Evolutionary conservation across 805 yeast genomes (phyloP).

Genomic region (Metschnikowia vanudenii): DNA sequence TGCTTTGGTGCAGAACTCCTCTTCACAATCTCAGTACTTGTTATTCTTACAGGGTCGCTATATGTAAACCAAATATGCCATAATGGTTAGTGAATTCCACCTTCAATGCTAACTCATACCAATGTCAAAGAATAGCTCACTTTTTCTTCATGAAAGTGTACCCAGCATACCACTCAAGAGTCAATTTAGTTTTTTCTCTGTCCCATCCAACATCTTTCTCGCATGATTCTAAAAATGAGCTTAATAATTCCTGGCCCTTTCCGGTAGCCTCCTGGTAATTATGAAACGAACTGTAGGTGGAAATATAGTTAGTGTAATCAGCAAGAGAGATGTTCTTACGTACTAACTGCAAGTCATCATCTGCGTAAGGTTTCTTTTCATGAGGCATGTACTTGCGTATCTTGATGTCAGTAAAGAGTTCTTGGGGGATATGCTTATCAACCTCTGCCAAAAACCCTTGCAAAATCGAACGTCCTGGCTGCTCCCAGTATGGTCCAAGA

Average conservation of each 20-base stretch:
- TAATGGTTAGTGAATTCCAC: no score
- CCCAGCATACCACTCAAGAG: conserved; percentile 50
- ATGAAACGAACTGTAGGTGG: conserved; percentile 74
- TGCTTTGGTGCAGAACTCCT: no score
- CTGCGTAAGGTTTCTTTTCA: conserved; percentile 12
- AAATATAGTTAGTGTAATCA: conserved; percentile 51
- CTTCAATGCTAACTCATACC: no score
- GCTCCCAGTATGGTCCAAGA: conserved; percentile 79
- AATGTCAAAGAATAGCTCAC: background rate
- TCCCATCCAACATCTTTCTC: conserved; percentile 47
- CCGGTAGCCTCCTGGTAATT: conserved; percentile 46
- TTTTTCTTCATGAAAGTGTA: conserved; percentile 45
- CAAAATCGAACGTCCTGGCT: conserved; percentile 69
- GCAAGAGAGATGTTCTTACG: conserved; percentile 42
- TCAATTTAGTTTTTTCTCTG: conserved; percentile 34
- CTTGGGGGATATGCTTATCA: conserved; percentile 40
- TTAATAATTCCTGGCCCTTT: conserved; percentile 34
- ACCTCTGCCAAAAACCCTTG: conserved; percentile 44
- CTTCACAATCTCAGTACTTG: no score
- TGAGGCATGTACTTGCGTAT: conserved; percentile 28
- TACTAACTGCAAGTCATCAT: conserved; percentile 26
- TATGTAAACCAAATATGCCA: no score
- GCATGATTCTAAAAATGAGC: conserved; percentile 33
- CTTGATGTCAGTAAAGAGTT: conserved; percentile 39
- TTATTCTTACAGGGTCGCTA: no score